A percentile compares a stretch with the other conserved stretches of the same genome.
phyloP scores from a whole-genome alignment of 2,329 filamentous ascomycete genomes.

The Aquanectria penicillioides region DNA sequence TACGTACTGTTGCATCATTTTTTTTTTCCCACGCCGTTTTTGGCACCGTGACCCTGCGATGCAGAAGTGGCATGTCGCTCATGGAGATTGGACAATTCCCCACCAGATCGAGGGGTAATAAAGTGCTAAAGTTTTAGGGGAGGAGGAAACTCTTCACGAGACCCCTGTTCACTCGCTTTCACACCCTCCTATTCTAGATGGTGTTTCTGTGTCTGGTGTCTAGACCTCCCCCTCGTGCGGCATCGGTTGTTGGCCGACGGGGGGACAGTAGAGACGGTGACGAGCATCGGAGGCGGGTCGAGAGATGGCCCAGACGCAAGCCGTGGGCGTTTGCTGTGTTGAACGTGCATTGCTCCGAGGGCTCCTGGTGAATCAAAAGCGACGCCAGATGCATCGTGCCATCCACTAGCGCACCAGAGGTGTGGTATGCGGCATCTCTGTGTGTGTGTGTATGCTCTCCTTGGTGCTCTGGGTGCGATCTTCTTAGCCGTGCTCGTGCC shows the following conservation, averaged over 20 bases:
- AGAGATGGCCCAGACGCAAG: constrained; percentile 1
- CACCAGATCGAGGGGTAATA: constrained; percentile 41
- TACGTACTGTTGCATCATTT: too few species aligned
- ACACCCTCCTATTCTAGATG: constrained; percentile 17
- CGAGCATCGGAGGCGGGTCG: neutral
- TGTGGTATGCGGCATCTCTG: constrained; percentile 22
- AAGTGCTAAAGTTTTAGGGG: constrained; percentile 18
- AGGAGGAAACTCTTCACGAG: constrained; percentile 11
- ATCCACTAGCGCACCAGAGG: constrained; percentile 26
- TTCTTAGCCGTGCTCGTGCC: constrained; percentile 17
- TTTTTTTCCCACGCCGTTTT: constrained; percentile 32
- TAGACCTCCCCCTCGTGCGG: constrained; percentile 4
- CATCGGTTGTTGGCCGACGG: constrained; percentile 26
- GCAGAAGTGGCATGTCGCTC: constrained; percentile 39
- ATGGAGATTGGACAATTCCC: constrained; percentile 41
- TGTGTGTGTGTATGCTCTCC: constrained; percentile 6
- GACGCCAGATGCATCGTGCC: constrained; percentile 17
- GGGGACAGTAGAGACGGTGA: constrained; percentile 16
- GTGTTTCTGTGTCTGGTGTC: constrained; percentile 11
- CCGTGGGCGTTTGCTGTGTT: constrained; percentile 9
- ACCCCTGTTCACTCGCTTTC: constrained; percentile 20
- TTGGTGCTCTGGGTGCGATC: constrained; percentile 24
- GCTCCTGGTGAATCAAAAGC: constrained; percentile 17
- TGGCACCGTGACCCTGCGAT: constrained; percentile 22
- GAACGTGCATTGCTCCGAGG: constrained; percentile 10